Evolutionary conservation across 768 basidiomycete genomes (phyloP), one percentile per base, ranked within the genome.

Genomic region (Tephrocybe sp.): DNA sequence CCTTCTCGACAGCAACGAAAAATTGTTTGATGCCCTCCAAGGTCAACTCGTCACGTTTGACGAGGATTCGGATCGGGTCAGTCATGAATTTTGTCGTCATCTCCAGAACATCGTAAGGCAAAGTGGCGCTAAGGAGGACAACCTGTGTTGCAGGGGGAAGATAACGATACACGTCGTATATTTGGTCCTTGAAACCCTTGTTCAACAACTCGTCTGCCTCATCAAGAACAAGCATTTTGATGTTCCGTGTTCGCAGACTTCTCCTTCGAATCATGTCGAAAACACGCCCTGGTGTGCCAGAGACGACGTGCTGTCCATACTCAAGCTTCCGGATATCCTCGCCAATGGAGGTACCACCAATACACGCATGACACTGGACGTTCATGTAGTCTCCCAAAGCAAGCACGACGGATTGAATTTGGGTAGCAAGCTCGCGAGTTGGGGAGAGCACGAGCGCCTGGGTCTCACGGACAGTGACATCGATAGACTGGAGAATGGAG

Each of bases 1-100:
- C 96, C 74, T 98, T 97, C 73, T 98, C 96, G 48, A 99, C 96
- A 38, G 95, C 96, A 43, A 99, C 92, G 77, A 94, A 94, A 74
- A 95, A 95, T 66, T 96, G 92, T 62, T 94, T 94, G 73, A 95
- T 94, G 8, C 89, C 89, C 63, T 99, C 96, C 49, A 98, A 78
- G 44, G 96, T 97, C 79, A 98, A 80, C 72, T 99, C 96, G 64
- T 98, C 95, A 87, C 94, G 92, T 78, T 98, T 97, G 69, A 98
- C 95, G 60, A 98, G 86, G 60, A 99, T 97, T 38, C 93, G 89
- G 65, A 98, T 93, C 27, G 96, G 96, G 69, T 98, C 94, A 45
- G 91, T 92, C 95, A 98, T 98, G 77, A 98, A 98, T 73, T 98
- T 98, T 30, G 92, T 97, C 16, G 96, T 98, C 90, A 98, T 97